Conservation (phyloP, 2,329 filamentous ascomycete species). For the Penicillium sp. region DNA sequence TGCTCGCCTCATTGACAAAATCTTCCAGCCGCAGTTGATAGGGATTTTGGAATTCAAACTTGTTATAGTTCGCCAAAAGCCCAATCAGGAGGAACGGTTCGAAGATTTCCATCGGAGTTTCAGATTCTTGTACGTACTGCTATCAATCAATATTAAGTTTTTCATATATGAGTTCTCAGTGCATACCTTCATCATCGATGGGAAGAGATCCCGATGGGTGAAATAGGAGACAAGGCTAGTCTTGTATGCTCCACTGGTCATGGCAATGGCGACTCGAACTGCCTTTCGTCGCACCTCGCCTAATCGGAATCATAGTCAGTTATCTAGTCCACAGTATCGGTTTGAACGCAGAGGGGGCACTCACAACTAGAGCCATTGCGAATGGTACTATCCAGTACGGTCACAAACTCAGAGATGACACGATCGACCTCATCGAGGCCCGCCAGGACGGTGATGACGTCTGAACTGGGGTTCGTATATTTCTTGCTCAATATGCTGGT, state of each 20-base stretch:
- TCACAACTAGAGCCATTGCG: conserved; percentile 72
- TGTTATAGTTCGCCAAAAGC: conserved; percentile 95
- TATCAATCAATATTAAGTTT: conserved; percentile 2
- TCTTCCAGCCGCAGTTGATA: conserved; percentile 91
- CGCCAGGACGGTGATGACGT: conserved; percentile 87
- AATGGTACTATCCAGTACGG: conserved; percentile 79
- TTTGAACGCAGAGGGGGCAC: conserved; percentile 35
- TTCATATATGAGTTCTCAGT: no score
- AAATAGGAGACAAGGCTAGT: conserved; percentile 94
- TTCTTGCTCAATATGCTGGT: conserved; percentile 81
- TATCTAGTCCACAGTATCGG: not conserved
- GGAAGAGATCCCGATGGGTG: conserved; percentile 91
- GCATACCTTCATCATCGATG: conserved; percentile 88
- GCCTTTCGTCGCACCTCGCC: conserved; percentile 78
- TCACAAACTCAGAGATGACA: conserved; percentile 86
- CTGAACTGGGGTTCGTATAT: conserved; percentile 93
- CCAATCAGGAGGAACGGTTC: conserved; percentile 83
- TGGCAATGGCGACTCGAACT: conserved; percentile 77
- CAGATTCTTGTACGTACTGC: conserved; percentile 80
- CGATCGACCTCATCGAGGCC: conserved; percentile 87
- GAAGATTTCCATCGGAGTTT: conserved; percentile 65
- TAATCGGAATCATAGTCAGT: conserved; percentile 39
- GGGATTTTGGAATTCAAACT: conserved; percentile 97
- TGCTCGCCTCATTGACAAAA: conserved; percentile 89
- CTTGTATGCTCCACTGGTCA: conserved; percentile 92